phyloP scores from a whole-genome alignment of 2,329 filamentous ascomycete species.

The Ophiostoma novo-ulmi region DNA sequence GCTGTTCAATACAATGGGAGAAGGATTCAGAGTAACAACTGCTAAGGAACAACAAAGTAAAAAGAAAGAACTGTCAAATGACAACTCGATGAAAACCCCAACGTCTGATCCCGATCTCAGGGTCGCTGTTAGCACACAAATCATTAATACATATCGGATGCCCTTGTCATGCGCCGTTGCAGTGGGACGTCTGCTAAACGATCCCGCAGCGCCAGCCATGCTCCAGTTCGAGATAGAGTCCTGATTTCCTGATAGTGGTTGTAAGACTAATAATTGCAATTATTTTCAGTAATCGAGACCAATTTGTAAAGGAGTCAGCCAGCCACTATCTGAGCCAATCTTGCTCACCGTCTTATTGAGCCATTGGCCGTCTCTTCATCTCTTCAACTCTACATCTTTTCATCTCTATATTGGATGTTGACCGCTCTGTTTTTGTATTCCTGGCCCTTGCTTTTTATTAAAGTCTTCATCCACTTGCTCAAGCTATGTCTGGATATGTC shows the following conservation, averaged over 20 bases:
- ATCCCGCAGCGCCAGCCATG: neutral
- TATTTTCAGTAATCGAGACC: too few relatives aligned
- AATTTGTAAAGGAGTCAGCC: too few relatives aligned
- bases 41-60: neutral
- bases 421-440: too few relatives aligned
- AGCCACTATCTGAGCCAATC: too few relatives aligned
- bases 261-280: too few relatives aligned
- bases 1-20: neutral
- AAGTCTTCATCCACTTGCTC: neutral
- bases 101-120: neutral
- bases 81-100: neutral
- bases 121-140: neutral
- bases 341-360: too few relatives aligned
- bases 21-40: neutral
- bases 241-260: too few relatives aligned
- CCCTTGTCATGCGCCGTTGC: neutral
- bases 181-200: neutral
- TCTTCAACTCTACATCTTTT: too few relatives aligned
- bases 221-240: neutral
- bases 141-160: conserved; percentile 1
- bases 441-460: too few relatives aligned
- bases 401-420: too few relatives aligned
- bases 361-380: too few relatives aligned
- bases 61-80: neutral
- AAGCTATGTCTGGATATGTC: neutral